Base-by-base conservation (phyloP, 352 stramenopile genomes). In the Albugo candida region DNA sequence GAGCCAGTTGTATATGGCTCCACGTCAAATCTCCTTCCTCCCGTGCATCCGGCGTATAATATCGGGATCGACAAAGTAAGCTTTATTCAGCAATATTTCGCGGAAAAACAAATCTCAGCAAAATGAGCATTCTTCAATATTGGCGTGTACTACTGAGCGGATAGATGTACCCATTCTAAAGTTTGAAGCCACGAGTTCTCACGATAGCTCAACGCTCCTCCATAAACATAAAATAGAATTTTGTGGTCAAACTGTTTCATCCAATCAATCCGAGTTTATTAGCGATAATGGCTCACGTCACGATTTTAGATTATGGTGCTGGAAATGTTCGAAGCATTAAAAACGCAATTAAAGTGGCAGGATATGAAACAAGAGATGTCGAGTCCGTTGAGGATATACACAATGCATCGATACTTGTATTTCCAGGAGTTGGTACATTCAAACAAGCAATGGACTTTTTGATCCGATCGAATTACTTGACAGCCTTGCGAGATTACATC, bases 231-330 rank as follows among this genome's bases (percentile, higher is more conserved):
- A n/a, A 41, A 16, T 16, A 41, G 36, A 14, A 14, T 41, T 41
- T 41, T 41, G 14, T 14, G 36, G 14, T 16, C 14, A 41, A 14
- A 14, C 16, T 43, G 17, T 43, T 43, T 43, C 3, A 43, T 19
- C 38, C 38, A 53, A 53, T 53, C 46, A 24, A 35, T 14, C 21
- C n/a, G 31, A 45, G 4, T 13, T 44, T 13, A 47, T 51, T 14
- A 43, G 38, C 8, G 17, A 43, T 10, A 19, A 43, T 43, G 38
- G 38, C 20, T 24, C 17, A 43, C 17, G 72, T 89, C 49, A 81
- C 69, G 12, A 65, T 99, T 21, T 73, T 99, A 6, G 95, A 99
- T 67, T 99, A 99, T 60, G 95, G 95, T 51, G 95, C 94, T n/a
- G 95, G 95, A 54, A 99, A 99, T 67, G 93, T 99, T 52, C 84